A percentile compares a stretch with the other conserved stretches of the same genome.
phyloP scores from a whole-genome alignment of 495 filamentous ascomycete genomes.

The Penicillium chermesinum region DNA sequence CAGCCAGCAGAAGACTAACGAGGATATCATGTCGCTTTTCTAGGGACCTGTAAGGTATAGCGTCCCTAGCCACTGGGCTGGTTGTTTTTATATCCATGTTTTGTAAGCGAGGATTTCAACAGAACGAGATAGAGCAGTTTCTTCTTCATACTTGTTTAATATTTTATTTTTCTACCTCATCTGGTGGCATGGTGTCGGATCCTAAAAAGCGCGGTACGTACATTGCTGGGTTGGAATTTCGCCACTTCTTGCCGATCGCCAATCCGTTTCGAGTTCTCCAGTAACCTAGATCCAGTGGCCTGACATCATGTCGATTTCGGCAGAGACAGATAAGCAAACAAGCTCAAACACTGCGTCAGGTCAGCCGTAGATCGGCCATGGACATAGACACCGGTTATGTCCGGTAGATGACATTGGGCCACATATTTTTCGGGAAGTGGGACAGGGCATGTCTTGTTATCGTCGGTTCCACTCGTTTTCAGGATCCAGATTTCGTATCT shows the following conservation, averaged over 20 bases:
- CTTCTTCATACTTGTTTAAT: conserved; percentile 24
- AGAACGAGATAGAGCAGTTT: conserved; percentile 29
- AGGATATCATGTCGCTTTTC: conserved; percentile 88
- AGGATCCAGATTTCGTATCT: background rate
- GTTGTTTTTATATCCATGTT: conserved; percentile 23
- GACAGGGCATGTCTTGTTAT: no score
- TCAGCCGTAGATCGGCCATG: no score
- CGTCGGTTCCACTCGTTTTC: background rate
- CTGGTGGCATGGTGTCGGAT: conserved; percentile 10
- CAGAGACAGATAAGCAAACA: no score
- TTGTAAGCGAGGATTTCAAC: conserved; percentile 25
- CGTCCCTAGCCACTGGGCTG: conserved; percentile 7
- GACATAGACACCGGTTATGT: no score
- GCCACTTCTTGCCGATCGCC: no score
- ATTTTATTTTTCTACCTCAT: conserved; percentile 2
- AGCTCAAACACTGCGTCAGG: no score
- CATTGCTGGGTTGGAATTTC: no score
- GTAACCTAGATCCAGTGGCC: no score
- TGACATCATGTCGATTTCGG: no score
- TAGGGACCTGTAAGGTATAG: conserved; percentile 36
- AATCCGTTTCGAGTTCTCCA: no score
- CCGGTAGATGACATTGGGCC: no score
- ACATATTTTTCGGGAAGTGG: no score
- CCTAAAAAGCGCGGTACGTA: conserved; percentile 9
- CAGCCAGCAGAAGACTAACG: conserved; percentile 55